Evolutionary conservation across 1,139 yeast genomes (phyloP).

Genomic region (Hyphopichia burtonii): DNA sequence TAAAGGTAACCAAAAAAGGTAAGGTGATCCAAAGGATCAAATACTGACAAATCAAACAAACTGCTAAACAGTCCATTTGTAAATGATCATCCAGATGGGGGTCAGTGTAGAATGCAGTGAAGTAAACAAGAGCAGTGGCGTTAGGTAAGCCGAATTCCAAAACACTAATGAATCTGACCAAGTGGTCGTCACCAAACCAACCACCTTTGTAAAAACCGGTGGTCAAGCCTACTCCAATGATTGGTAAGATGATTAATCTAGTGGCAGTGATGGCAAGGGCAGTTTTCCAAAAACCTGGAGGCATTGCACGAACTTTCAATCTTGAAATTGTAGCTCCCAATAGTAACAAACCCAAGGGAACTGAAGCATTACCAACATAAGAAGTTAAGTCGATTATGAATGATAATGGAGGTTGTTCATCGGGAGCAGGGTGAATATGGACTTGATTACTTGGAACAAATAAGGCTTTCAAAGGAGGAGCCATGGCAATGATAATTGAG

Average conservation of each 20-base stretch:
- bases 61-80: constrained; percentile 83
- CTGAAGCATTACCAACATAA: constrained; percentile 84
- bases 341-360: constrained; percentile 78
- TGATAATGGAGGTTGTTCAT: constrained; percentile 75
- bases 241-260: constrained; percentile 40
- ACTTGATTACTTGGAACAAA: constrained; percentile 47
- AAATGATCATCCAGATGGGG: constrained; percentile 57
- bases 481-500: constrained; percentile 68
- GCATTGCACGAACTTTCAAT: constrained; percentile 56
- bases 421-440: constrained; percentile 69
- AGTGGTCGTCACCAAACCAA: constrained; percentile 51
- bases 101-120: constrained; percentile 81
- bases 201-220: constrained; percentile 45
- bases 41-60: constrained; percentile 70
- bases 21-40: constrained; percentile 56
- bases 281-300: constrained; percentile 70
- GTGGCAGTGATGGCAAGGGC: constrained; percentile 36
- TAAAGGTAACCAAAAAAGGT: constrained; percentile 66
- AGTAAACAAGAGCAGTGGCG: constrained; percentile 80
- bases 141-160: constrained; percentile 80
- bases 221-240: constrained; percentile 46
- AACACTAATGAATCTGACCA: constrained; percentile 63
- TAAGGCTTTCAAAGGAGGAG: constrained; percentile 82
- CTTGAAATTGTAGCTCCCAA: constrained; percentile 87
- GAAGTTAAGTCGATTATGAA: constrained; percentile 77